phyloP scores from a whole-genome alignment of 2,329 filamentous ascomycete genomes.

The Rhynchosporium secalis region DNA sequence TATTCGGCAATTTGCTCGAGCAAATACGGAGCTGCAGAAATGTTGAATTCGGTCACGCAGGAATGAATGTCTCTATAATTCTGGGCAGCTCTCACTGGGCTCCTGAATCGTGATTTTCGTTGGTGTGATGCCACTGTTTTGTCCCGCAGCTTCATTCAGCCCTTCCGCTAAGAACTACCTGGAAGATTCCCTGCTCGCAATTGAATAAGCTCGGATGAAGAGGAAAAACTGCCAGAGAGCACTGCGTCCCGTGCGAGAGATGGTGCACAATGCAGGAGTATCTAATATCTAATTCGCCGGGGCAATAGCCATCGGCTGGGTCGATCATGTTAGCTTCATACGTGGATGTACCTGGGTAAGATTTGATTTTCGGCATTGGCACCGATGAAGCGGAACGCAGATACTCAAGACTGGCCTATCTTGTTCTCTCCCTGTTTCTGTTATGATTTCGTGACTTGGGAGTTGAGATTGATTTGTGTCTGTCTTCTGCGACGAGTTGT shows the following conservation, averaged over 20 bases:
- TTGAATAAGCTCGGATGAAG: constrained; percentile 34
- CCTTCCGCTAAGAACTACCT: not conserved
- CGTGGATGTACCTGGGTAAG: too few relatives aligned
- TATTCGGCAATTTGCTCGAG: constrained; percentile 2
- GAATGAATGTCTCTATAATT: not conserved
- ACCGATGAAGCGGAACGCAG: too few relatives aligned
- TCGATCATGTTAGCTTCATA: not conserved
- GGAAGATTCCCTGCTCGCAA: constrained; percentile 1
- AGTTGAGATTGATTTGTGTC: too few relatives aligned
- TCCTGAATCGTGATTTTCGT: not conserved
- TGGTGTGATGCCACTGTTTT: not conserved
- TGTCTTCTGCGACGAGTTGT: too few relatives aligned
- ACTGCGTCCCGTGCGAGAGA: constrained; percentile 45
- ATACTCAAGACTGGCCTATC: too few relatives aligned
- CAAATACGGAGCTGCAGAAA: not conserved
- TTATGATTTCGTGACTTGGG: too few relatives aligned
- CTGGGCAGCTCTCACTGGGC: not conserved
- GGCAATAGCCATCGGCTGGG: not conserved
- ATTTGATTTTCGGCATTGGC: too few relatives aligned
- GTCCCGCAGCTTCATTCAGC: not conserved
- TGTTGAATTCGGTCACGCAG: too few relatives aligned
- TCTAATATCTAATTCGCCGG: constrained; percentile 13
- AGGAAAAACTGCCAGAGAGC: constrained; percentile 46
- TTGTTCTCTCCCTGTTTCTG: too few relatives aligned
- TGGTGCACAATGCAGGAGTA: constrained; percentile 47